These are phyloP conservation scores for Scorias spongiosa DNA, from an alignment of 2,329 filamentous ascomycete species.

Conservation along the genomic window DNA sequence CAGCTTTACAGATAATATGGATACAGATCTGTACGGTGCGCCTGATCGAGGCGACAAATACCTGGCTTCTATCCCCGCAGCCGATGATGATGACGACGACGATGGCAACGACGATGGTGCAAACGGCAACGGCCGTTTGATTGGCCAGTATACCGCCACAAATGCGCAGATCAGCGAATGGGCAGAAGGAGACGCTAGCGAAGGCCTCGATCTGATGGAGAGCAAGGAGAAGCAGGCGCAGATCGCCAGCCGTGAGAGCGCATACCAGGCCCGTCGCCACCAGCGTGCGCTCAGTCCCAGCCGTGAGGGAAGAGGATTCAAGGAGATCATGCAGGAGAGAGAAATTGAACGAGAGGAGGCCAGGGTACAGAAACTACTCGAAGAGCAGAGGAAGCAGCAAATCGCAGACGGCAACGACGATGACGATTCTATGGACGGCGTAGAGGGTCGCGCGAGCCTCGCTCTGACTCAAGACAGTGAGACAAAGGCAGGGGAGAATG, in stretches of 20 bases:
- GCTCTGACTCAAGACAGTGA: slow-evolving; percentile 36
- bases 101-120: slow-evolving; percentile 64
- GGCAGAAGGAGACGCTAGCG: slow-evolving; percentile 72
- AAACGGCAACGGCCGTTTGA: slow-evolving; percentile 52
- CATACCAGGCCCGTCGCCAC: slow-evolving; percentile 93
- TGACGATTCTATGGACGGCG: slow-evolving; percentile 42
- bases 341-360: slow-evolving; percentile 91
- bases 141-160: slow-evolving; percentile 92
- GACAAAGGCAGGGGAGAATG: slow-evolving; percentile 30
- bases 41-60: slow-evolving; percentile 54
- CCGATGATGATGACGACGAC: slow-evolving; percentile 64
- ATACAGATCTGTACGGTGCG: slow-evolving; percentile 76
- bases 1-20: slow-evolving; percentile 75
- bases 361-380: slow-evolving; percentile 64
- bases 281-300: slow-evolving; percentile 67
- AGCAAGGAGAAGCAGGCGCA: slow-evolving; percentile 78
- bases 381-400: slow-evolving; percentile 54
- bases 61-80: slow-evolving; percentile 79
- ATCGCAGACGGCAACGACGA: slow-evolving; percentile 56
- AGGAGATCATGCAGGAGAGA: slow-evolving; percentile 77
- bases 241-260: slow-evolving; percentile 84
- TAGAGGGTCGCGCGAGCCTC: slow-evolving; percentile 54
- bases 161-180: slow-evolving; percentile 89
- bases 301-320: slow-evolving; percentile 67
- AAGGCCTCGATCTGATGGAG: slow-evolving; percentile 80